Base-by-base conservation (phyloP, 768 basidiomycete species). In the Suillus luteus region DNA sequence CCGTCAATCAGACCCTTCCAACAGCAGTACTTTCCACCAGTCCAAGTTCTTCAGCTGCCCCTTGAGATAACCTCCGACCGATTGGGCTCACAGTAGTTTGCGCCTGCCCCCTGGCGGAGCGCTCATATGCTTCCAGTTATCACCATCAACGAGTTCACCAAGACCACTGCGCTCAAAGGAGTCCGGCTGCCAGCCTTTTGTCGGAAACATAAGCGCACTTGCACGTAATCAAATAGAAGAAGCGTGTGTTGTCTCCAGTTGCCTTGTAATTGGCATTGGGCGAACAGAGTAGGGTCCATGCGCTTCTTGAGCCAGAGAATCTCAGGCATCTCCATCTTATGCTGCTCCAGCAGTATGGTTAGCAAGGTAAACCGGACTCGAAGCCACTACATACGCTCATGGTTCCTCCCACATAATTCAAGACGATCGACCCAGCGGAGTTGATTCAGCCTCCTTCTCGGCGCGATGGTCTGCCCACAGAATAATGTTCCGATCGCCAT, bases 251-350 rank as follows among this genome's bases (percentile, higher is more conserved):
- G 62, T 77, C 75, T 11, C 79, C 80, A 1, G 97, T 99, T 10
- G 94, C 93, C 57, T 87, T 90, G 80, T 96, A 99, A 92, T 69
- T 93, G 90, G 77, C 90, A 92, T 61, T 80, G 80, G 27, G 84
- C 76, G 77, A 99, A 99, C 19, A 80, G 81, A 12, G 83, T 78
- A 0, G 85, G 72, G 2, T 83, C 72, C 95, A 99, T 96, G 78
- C 91, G 82, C 64, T 86, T 89, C 76, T 96, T 98, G 49, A 99
- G 83, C 97, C 97, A 99, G 35, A 99, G 86, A 37, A 96, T 90
- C 76, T 99, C 99, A 0, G 96, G 96, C 51, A 98, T 87, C 77
- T 98, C 96, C 97, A 99, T 99, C 77, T 99, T 96, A 49, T 98
- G 84, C 93, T 97, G 66, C 33, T 46, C 52, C 43, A 41, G 31